Evolutionary conservation across 768 basidiomycete species (phyloP).

Genomic region (Pisolithus marmoratus): DNA sequence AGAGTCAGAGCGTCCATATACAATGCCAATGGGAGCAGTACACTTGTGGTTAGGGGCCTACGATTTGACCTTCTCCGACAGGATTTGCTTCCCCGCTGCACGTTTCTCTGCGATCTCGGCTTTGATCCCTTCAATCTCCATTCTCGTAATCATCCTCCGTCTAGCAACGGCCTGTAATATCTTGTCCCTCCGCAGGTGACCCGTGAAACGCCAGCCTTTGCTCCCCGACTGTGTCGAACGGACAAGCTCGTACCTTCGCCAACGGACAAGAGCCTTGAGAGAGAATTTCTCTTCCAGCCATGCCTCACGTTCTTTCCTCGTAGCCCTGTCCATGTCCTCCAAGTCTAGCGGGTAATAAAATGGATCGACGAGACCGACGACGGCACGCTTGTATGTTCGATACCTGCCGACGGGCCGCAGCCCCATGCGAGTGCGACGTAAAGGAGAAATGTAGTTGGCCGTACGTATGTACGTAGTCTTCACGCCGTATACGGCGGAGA

Average conservation of each 20-base stretch:
- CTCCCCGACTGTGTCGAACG: slow-evolving; percentile 32
- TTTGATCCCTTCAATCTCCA: slow-evolving; percentile 34
- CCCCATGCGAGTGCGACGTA: slow-evolving; percentile 26
- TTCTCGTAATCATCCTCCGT: slow-evolving; percentile 39
- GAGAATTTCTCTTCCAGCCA: slow-evolving; percentile 61
- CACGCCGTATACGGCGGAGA: slow-evolving; percentile 80
- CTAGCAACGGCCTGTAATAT: slow-evolving; percentile 47
- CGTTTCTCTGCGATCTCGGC: slow-evolving; percentile 22
- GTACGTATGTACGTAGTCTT: slow-evolving; percentile 92
- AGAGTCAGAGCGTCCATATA: slow-evolving; percentile 8
- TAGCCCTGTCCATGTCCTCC: slow-evolving; percentile 67
- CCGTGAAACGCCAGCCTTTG: slow-evolving; percentile 35
- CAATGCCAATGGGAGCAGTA: background rate
- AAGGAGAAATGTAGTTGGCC: slow-evolving; percentile 75
- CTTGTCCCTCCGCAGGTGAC: slow-evolving; percentile 40
- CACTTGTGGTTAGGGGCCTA: slow-evolving; percentile 3
- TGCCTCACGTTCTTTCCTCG: slow-evolving; percentile 49
- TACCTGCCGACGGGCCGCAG: slow-evolving; percentile 29
- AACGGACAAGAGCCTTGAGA: slow-evolving; percentile 30
- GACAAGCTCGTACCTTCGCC: slow-evolving; percentile 29
- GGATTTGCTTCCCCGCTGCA: slow-evolving; percentile 16
- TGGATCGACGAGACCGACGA: slow-evolving; percentile 86
- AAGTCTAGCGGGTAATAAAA: slow-evolving; percentile 86
- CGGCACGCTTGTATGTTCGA: slow-evolving; percentile 82
- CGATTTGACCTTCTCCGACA: slow-evolving; percentile 15